Conservation (phyloP, 2,329 filamentous ascomycete genomes). For the Aspergillus fumigatus region DNA sequence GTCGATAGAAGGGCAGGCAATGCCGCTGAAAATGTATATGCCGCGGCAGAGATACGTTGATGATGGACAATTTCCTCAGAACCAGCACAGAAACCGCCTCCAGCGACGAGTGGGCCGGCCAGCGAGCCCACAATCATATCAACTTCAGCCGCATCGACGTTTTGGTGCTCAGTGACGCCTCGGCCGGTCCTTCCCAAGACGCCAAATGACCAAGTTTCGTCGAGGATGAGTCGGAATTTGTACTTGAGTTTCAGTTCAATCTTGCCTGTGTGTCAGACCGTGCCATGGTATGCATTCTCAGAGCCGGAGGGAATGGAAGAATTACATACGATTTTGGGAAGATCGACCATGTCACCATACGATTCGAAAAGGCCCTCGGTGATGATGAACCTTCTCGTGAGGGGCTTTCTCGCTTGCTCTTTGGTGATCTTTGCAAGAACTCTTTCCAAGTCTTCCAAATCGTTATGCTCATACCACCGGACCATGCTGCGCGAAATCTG, state of each 20-base stretch:
- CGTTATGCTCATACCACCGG: slow-evolving; percentile 91
- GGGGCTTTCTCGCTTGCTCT: slow-evolving; percentile 80
- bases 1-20: slow-evolving; percentile 90
- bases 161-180: slow-evolving; percentile 91
- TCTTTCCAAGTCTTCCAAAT: slow-evolving; percentile 87
- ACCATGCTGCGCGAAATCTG: slow-evolving; percentile 90
- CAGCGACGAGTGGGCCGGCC: slow-evolving; percentile 82
- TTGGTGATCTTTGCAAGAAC: slow-evolving; percentile 80
- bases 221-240: slow-evolving; percentile 95
- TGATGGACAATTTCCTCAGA: slow-evolving; percentile 90
- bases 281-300: slow-evolving; percentile 1
- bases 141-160: slow-evolving; percentile 86
- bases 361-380: slow-evolving; percentile 94
- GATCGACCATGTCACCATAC: slow-evolving; percentile 74
- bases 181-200: slow-evolving; percentile 87
- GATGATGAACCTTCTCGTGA: slow-evolving; percentile 91
- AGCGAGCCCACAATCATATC: slow-evolving; percentile 97
- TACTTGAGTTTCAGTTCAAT: slow-evolving; percentile 91
- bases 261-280: slow-evolving; percentile 36
- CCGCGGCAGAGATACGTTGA: slow-evolving; percentile 85
- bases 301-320: neutral
- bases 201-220: slow-evolving; percentile 97
- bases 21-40: slow-evolving; percentile 94
- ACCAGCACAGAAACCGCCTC: slow-evolving; percentile 93
- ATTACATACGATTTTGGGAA: slow-evolving; percentile 71